phyloP scores from a whole-genome alignment of 148 eudicot species.

The Oxyria digyna region DNA sequence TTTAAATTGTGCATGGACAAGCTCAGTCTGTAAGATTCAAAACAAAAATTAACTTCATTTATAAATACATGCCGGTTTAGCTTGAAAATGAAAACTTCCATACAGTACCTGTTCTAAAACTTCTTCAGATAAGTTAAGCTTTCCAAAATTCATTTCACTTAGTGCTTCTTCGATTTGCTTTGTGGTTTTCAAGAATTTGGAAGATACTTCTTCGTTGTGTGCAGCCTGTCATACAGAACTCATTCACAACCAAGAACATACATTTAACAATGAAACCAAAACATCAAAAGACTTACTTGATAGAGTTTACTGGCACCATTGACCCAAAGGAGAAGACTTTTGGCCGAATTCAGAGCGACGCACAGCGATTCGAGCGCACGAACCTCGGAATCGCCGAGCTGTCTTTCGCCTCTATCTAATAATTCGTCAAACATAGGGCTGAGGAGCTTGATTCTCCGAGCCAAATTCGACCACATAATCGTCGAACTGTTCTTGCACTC shows the following conservation, averaged over 20 bases:
- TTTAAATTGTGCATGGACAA: conserved; percentile 65
- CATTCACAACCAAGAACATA: not conserved
- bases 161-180: conserved; percentile 66
- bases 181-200: conserved; percentile 43
- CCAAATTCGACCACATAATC: conserved; percentile 59
- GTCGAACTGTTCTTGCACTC: conserved; percentile 57
- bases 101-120: conserved; percentile 68
- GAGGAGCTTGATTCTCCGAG: conserved; percentile 63
- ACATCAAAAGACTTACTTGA: conserved; percentile 37
- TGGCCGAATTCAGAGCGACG: conserved; percentile 39
- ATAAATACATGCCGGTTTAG: not conserved
- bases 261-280: not conserved
- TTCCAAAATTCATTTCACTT: conserved; percentile 41
- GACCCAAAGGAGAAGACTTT: conserved; percentile 53
- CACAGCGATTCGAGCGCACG: conserved; percentile 38
- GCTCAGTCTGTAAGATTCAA: conserved; percentile 39
- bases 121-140: conserved; percentile 63
- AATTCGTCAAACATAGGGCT: conserved; percentile 85
- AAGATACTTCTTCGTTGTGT: conserved; percentile 48
- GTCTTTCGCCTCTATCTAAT: conserved; percentile 19
- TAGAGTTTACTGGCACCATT: conserved; percentile 64
- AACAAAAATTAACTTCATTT: not conserved
- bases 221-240: conserved; percentile 46
- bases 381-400: conserved; percentile 22
- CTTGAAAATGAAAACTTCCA: not conserved